Evolutionary conservation across 352 stramenopile genomes (phyloP), one percentile per base, ranked within the genome.

Genomic region (Phytophthora capsici): DNA sequence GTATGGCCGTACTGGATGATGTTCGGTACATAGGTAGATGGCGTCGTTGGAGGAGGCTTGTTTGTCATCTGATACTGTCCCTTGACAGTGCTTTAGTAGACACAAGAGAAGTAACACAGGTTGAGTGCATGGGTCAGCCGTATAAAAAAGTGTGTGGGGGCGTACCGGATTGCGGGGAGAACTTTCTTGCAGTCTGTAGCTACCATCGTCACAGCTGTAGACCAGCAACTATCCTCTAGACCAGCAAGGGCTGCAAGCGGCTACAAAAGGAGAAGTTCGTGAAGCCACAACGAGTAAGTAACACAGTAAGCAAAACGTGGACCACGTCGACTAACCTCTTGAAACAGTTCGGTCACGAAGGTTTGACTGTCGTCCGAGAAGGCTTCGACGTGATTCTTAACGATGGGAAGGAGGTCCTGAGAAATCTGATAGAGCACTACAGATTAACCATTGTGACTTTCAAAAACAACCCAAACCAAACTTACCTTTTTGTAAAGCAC

Each of bases 1-100:
- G 7, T 22, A 37, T 63, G 4, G 22, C 32, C 56, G 19, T 69
- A 90, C 84, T 77, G 73, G 38, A 91, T 70, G 36, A 96, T 94
- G 54, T 82, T 96, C 2, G 80, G 26, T 8, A 95, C 79, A 47
- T 95, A 96, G 12, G 82, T 83, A 32, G 88, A 96, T 2, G 78
- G 57, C 6, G 73, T 69, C 2, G 82, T 91, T 30, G 88, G 88
- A 19, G 80, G 60, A 6, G 86, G 82, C 53, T 95, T 96, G 78
- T 94, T 96, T 5, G 88, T 96, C 83, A 96, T 95, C 57, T 96
- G 88, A 51, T 96, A 96, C 60, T 96, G 88, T 9, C 88, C 88
- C 52, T 96, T 96, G 48, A 96, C 86, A 6, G 86, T 95, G 30
- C 78, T 92, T 51, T 30, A 58, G 20, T 8, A 12, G 9, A 32